Base-by-base conservation (phyloP, 805 yeast species). In the Torulaspora maleeae region DNA sequence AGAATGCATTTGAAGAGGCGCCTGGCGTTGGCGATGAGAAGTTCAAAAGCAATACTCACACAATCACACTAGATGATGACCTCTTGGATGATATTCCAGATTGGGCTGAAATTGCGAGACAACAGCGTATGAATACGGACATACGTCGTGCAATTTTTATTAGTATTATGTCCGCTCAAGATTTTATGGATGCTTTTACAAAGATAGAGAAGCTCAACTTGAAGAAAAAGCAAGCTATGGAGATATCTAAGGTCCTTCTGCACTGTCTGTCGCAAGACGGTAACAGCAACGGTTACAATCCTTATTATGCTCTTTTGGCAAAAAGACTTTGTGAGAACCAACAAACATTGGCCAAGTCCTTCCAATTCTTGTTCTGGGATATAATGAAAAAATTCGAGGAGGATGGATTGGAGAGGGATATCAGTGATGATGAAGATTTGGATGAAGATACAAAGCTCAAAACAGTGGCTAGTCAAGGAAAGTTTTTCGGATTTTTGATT, bases 41-140 rank as follows among this genome's bases (percentile, higher is more conserved):
- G 35, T 50, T 51, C 27, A 56, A 52, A 29, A 49, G 51, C 12
- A 38, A 56, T 15, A 56, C 48, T 12, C 59, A 60, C 2, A 72
- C 71, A 35, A 60, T 70, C 3, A 66, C 64, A 3, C 73, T 75
- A 1, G 73, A 79, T 46, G 78, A 77, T 50, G 89, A 80, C 45
- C 67, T 83, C 8, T 68, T 83, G 11, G 95, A 82, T 51, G 70
- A 72, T 32, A 78, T 84, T 0, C 93, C 95, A 4, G 87, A 90
- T 59, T 90, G 96, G 96, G 66, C 82, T 59, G 90, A 83, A 49
- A 70, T 93, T 30, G 98, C 99, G 3, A 77, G 76, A 53, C 71
- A 79, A 32, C 96, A 90, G 59, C 71, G 98, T 52, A 90, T 93
- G 95, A 93, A 95, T 64, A 91, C 98, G 0, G 97, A 90, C 61